These are phyloP conservation scores for Tolypocladium endophyticum DNA, from an alignment of 2,329 filamentous ascomycete genomes.

Conservation along the genomic window DNA sequence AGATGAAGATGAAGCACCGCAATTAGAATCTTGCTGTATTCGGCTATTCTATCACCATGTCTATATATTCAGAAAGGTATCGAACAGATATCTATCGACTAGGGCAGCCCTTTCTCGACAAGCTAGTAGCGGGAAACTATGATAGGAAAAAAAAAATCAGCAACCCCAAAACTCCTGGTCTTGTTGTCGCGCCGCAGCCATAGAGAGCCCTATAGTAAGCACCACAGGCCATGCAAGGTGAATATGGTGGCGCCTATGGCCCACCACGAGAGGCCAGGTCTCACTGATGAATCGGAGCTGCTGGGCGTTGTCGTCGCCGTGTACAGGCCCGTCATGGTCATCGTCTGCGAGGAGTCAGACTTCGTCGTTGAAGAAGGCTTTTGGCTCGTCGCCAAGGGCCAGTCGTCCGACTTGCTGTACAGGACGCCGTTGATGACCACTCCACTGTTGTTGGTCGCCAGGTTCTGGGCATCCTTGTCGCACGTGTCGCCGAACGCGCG, in stretches of 20 bases:
- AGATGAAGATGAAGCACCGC: not conserved
- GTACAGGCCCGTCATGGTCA: conserved; percentile 20
- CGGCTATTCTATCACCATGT: not conserved
- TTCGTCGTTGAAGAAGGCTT: conserved; percentile 11
- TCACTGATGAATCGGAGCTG: not conserved
- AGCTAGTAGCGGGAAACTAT: not conserved
- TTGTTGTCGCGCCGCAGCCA: not conserved
- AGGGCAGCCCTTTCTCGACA: not conserved
- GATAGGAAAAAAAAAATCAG: not conserved
- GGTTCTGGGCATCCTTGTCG: conserved; percentile 36
- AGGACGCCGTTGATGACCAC: conserved; percentile 50
- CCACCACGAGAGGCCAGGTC: not conserved
- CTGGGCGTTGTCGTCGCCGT: conserved; percentile 23
- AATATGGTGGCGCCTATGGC: not conserved
- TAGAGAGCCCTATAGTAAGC: not conserved
- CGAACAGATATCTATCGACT: not conserved
- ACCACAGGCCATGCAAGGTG: not conserved
- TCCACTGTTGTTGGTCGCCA: conserved; percentile 39
- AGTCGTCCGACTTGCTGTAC: conserved; percentile 30
- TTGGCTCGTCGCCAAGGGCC: conserved; percentile 22
- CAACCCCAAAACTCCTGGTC: not conserved
- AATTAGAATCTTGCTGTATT: not conserved
- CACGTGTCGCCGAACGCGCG: conserved; percentile 39
- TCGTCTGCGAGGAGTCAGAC: conserved; percentile 7
- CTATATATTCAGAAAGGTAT: not conserved